Conservation (phyloP, 75 land plant genomes). For the Gnetum montanum region DNA sequence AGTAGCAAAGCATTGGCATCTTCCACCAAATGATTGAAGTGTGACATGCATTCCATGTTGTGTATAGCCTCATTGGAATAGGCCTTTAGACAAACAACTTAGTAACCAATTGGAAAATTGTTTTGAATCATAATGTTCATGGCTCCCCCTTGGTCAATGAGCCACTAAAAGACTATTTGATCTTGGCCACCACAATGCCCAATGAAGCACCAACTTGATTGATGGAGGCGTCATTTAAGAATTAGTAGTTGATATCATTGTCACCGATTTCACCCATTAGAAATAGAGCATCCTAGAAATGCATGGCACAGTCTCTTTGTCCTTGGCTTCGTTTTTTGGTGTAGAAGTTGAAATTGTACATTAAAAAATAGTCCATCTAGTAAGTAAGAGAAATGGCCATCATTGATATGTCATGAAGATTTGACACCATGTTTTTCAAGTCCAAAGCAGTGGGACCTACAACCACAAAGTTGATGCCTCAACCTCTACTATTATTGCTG, state of each 20-base stretch:
- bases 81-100: not conserved
- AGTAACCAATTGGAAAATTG: constrained; percentile 1
- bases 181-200: constrained; percentile 13
- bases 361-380: too few species aligned
- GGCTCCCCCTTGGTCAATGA: not conserved
- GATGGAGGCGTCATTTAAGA: constrained; percentile 14
- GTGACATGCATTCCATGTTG: not conserved
- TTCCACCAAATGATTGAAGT: not conserved
- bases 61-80: not conserved
- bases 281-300: constrained; percentile 14
- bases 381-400: too few species aligned
- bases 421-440: too few species aligned
- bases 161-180: not conserved
- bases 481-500: too few species aligned
- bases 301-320: constrained; percentile 12
- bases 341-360: too few species aligned
- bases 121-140: not conserved
- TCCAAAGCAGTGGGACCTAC: too few species aligned
- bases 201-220: constrained; percentile 10
- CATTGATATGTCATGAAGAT: too few species aligned
- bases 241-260: constrained; percentile 19
- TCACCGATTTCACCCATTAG: constrained; percentile 32
- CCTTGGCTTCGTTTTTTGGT: too few species aligned
- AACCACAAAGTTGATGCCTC: too few species aligned
- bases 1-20: not conserved